Conservation (phyloP, 495 filamentous ascomycete species). For the Hypoxylon crocopeplum region DNA sequence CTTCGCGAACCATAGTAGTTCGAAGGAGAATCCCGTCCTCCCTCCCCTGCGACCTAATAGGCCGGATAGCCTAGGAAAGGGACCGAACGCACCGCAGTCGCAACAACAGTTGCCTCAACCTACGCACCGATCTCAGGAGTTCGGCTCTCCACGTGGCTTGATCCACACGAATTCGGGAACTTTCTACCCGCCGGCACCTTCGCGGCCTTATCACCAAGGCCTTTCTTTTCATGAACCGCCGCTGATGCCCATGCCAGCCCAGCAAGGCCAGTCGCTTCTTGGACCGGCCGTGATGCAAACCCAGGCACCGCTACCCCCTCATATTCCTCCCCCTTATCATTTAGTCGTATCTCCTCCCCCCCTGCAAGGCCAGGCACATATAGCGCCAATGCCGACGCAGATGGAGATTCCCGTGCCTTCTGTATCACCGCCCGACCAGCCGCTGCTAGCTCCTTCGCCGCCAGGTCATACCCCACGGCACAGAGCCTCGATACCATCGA, state of each 20-base stretch:
- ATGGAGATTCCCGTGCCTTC: slow-evolving; percentile 38
- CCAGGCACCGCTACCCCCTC: slow-evolving; percentile 18
- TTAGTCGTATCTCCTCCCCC: slow-evolving; percentile 32
- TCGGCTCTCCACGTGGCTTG: slow-evolving; percentile 38
- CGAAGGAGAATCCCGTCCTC: slow-evolving; percentile 36
- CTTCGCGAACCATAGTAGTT: slow-evolving; percentile 24
- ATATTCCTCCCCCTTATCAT: slow-evolving; percentile 27
- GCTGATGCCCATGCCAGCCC: slow-evolving; percentile 19
- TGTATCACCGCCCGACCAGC: slow-evolving; percentile 31
- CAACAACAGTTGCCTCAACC: slow-evolving; percentile 23
- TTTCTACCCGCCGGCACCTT: slow-evolving; percentile 45
- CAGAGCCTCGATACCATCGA: slow-evolving; percentile 37
- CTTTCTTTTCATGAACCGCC: slow-evolving; percentile 44
- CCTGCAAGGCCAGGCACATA: slow-evolving; percentile 20
- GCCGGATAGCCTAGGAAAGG: slow-evolving; percentile 28
- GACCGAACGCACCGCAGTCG: slow-evolving; percentile 10
- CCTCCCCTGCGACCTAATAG: slow-evolving; percentile 51
- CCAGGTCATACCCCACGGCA: slow-evolving; percentile 25
- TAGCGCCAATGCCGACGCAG: slow-evolving; percentile 27
- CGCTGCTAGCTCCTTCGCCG: slow-evolving; percentile 30
- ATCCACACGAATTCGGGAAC: slow-evolving; percentile 48
- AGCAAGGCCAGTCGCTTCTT: slow-evolving; percentile 11
- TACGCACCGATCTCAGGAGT: slow-evolving; percentile 26
- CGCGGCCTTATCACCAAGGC: slow-evolving; percentile 50
- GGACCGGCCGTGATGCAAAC: slow-evolving; percentile 19